phyloP scores from a whole-genome alignment of 106 monocot species.

The Dendrobium huoshanense region DNA sequence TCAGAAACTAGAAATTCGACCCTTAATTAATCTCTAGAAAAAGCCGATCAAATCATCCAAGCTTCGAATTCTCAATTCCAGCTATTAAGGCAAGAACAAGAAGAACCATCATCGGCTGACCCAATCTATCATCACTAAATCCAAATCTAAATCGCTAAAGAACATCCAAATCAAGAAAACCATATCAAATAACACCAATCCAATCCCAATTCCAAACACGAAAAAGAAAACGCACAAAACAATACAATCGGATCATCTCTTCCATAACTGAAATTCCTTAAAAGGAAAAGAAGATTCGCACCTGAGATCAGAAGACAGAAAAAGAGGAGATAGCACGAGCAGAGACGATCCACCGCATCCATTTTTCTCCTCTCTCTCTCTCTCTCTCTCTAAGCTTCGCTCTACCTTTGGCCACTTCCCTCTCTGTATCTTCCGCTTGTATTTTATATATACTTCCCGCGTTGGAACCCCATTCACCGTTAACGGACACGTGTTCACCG shows the following conservation, averaged over 20 bases:
- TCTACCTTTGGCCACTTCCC: background rate
- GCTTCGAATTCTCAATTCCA: background rate
- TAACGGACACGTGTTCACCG: background rate
- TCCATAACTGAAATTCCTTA: background rate
- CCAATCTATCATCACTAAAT: background rate
- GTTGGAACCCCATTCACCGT: background rate
- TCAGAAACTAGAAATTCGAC: background rate
- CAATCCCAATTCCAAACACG: background rate
- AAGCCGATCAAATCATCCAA: background rate
- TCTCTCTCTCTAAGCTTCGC: background rate
- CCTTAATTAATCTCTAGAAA: background rate
- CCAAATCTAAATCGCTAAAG: background rate
- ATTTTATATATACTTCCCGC: background rate
- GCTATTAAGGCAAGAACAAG: background rate
- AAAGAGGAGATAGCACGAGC: background rate
- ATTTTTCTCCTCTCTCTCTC: background rate
- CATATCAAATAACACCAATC: background rate
- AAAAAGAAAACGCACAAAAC: background rate
- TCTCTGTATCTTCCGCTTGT: background rate
- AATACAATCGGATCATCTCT: background rate
- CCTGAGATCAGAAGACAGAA: slow-evolving; percentile 25
- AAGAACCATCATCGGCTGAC: background rate
- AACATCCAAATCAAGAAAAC: background rate
- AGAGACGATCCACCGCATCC: slow-evolving; percentile 1
- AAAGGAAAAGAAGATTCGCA: slow-evolving; percentile 11